Base-by-base conservation (phyloP, 1,139 yeast genomes). In the Taiozyma onychis region DNA sequence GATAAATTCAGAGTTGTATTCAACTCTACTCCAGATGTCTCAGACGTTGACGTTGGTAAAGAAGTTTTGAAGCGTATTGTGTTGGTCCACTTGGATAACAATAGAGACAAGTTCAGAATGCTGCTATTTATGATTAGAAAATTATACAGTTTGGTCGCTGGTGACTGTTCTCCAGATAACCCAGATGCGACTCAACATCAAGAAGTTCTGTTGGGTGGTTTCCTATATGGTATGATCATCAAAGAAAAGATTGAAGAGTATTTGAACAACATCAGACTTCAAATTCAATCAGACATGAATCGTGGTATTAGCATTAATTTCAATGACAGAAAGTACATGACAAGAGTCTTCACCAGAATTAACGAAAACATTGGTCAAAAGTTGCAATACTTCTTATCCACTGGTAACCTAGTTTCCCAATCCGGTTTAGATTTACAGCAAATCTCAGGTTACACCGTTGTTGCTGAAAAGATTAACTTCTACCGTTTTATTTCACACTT, bases 111-210 rank as follows among this genome's bases (percentile, higher is more conserved):
- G 71, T 90, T 88, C 70, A 79, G 89, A 64, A 76, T 90, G 85
- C 72, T 93, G 56, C 70, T 91, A 55, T 93, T 91, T 71, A 93
- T 93, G 98, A 84, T 93, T 63, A 83, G 99, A 76, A 95, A 93
- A 70, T 78, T 93, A 54, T 95, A 95, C 68, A 79, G 98, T 1
- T 77, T 95, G 58, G 98, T 93, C 47, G 97, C 97, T 41, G 98
- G 98, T 52, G 97, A 91, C 65, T 91, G 98, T 71, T 76, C 93
- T 52, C 95, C 97, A 26, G 99, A 93, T 69, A 93, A 95, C 72
- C 99, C 99, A 64, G 99, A 93, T 84, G 96, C 98, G 43, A 89
- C 97, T 10, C 99, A 95, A 74, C 98, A 93, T 75, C 99, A 93
- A 73, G 99, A 93, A 73, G 90, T 93, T 34, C 74, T 93, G 57